Conservation (phyloP, 1,284 basidiomycete species). For the Boletellus deceptivus region DNA sequence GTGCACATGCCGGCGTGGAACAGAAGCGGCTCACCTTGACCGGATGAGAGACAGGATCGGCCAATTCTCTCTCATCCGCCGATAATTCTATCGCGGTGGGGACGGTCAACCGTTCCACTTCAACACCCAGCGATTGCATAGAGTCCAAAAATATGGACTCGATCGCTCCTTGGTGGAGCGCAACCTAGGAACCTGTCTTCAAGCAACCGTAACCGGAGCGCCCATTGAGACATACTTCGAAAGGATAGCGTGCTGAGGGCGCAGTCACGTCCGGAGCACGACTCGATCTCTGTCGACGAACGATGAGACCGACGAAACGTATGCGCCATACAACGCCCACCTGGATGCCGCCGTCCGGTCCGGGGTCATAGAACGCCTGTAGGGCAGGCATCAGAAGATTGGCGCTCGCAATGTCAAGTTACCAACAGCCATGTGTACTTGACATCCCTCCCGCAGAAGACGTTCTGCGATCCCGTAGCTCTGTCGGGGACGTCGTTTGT, state of each 20-base stretch:
- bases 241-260: conserved; percentile 36
- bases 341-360: conserved; percentile 31
- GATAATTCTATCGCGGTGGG: conserved; percentile 37
- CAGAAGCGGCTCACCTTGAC: conserved; percentile 27
- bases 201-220: neutral
- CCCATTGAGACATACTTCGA: conserved; percentile 27
- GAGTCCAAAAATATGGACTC: conserved; percentile 37
- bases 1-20: neutral
- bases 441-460: conserved; percentile 35
- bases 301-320: neutral
- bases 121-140: conserved; percentile 25
- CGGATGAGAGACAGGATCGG: conserved; percentile 33
- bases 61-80: conserved; percentile 29
- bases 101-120: conserved; percentile 35
- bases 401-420: neutral
- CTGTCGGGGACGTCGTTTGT: conserved; percentile 5
- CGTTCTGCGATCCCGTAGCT: conserved; percentile 39
- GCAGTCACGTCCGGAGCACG: conserved; percentile 33
- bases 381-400: neutral
- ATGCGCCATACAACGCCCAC: neutral
- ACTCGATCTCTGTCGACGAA: conserved; percentile 24
- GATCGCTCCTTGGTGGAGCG: conserved; percentile 39
- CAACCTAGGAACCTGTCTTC: conserved; percentile 15
- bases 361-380: conserved; percentile 39
- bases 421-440: conserved; percentile 30